Percentiles rank a stretch among this genome's conserved stretches.
These are phyloP conservation scores for Yueomyces sp. DNA, from an alignment of 805 yeast genomes.

Conservation along the genomic window DNA sequence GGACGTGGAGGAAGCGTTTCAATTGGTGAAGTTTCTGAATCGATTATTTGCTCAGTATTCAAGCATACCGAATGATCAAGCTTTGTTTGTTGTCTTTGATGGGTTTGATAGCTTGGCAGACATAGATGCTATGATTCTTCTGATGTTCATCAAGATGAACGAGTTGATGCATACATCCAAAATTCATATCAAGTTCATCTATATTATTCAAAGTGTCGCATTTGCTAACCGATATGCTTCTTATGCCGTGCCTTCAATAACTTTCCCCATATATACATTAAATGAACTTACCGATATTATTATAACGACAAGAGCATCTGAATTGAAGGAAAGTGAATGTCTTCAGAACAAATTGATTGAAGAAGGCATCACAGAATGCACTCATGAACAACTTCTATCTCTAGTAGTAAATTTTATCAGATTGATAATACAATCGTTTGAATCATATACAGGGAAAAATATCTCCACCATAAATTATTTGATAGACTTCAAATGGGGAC, in stretches of 20 bases:
- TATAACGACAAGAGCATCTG: slow-evolving; percentile 7
- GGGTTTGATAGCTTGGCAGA: slow-evolving; percentile 23
- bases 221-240: slow-evolving; percentile 18
- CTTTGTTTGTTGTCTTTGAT: slow-evolving; percentile 16
- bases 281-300: slow-evolving; percentile 14
- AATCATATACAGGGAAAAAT: slow-evolving; percentile 22
- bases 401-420: slow-evolving; percentile 15
- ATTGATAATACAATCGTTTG: slow-evolving; percentile 19
- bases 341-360: slow-evolving; percentile 4
- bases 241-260: slow-evolving; percentile 14
- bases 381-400: slow-evolving; percentile 5
- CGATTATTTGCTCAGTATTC: slow-evolving; percentile 6
- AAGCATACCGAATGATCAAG: slow-evolving; percentile 2
- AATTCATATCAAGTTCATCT: slow-evolving; percentile 15
- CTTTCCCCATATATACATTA: slow-evolving; percentile 19
- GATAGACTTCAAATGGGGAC: slow-evolving; percentile 20
- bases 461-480: slow-evolving; percentile 15
- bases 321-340: slow-evolving; percentile 5
- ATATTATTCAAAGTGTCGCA: slow-evolving; percentile 11
- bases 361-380: slow-evolving; percentile 1
- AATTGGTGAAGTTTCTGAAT: slow-evolving; percentile 13
- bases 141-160: slow-evolving; percentile 15
- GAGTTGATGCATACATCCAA: slow-evolving; percentile 11
- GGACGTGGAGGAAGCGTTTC: slow-evolving; percentile 19
- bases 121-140: slow-evolving; percentile 17